A percentile compares a stretch with the other conserved stretches of the same genome.
These are phyloP conservation scores for Miscanthus lutarioriparius DNA, from an alignment of 176 grass and related monocot genomes.

Conservation along the genomic window DNA sequence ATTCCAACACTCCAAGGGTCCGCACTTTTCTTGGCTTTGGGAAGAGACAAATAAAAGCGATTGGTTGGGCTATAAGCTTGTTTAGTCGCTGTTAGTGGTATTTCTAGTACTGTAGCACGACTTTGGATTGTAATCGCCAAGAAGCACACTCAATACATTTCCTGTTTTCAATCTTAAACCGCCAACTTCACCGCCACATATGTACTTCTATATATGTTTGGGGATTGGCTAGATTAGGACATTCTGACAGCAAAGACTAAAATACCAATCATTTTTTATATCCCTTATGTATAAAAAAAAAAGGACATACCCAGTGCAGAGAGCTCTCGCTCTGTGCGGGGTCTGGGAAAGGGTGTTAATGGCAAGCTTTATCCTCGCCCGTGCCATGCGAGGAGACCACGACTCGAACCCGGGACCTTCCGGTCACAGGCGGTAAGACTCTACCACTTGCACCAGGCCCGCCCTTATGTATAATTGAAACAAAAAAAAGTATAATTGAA, in stretches of 20 bases:
- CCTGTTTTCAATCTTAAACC: background rate
- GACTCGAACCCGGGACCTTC: too few relatives aligned
- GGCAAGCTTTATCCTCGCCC: too few relatives aligned
- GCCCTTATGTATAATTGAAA: too few relatives aligned
- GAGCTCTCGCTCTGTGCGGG: too few relatives aligned
- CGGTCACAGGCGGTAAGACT: too few relatives aligned
- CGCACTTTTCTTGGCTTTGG: slow-evolving; percentile 53
- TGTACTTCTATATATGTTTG: background rate
- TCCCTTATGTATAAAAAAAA: too few relatives aligned
- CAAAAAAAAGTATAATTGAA: too few relatives aligned
- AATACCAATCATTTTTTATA: background rate
- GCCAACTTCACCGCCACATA: background rate
- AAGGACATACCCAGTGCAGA: too few relatives aligned
- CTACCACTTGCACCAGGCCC: too few relatives aligned
- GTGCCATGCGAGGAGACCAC: too few relatives aligned
- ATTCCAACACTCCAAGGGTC: slow-evolving; percentile 41
- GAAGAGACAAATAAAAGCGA: slow-evolving; percentile 40
- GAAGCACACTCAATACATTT: background rate
- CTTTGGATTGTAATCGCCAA: slow-evolving; percentile 7
- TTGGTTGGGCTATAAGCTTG: background rate
- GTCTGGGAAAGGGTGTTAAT: too few relatives aligned
- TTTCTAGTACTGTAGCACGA: background rate
- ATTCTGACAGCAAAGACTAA: background rate
- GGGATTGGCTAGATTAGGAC: background rate
- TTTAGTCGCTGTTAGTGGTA: slow-evolving; percentile 6